Evolutionary conservation across 169 alveolate species (phyloP), one percentile per base, ranked within the genome.

Genomic region (Cyclospora cayetanensis): DNA sequence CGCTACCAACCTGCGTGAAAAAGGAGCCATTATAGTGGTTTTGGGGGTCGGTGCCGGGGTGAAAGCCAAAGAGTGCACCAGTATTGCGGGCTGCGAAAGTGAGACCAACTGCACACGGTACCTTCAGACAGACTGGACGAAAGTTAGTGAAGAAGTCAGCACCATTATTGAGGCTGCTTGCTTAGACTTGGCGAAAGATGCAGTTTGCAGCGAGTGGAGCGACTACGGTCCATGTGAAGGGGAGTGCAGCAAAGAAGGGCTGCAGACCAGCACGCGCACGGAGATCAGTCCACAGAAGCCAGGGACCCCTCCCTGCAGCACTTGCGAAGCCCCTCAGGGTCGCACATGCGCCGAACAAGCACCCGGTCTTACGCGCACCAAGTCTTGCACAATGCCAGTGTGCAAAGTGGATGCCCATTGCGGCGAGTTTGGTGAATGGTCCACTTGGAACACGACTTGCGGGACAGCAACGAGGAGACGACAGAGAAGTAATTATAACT

Each of bases 171-270:
- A 50, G 66, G 91, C 76, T 52, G 94, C 89, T 41, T 91, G 94
- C 66, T 39, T 4, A 41, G 84, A 41, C 31, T 52, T 91, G 70
- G 90, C 94, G 5, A n/a, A 42, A 77, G 93, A 94, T 39, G 94
- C 95, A 39, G 74, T 66, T 18, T 50, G 94, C 41, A 85, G 94
- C 35, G 92, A 86, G 4, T 94, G 95, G 95, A 68, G 94, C 41
- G 88, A 80, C 0, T 94, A 93, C 94, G 70, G 93, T 11, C 95
- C 95, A 0, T 94, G 96, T 68, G 68, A 68, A 42, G 95, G 74
- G 35, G 43, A 94, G 5, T 94, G 96, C 63, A 95, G 95, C 88
- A 27, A 25, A 43, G 43, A 31, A 41, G 96, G 96, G 4, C 29
- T 4, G 25, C 91, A 93, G 41, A 37, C 11, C 5, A 74, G 95